Conservation (phyloP, 139 green algal species). For the Chlamydomonas incerta region DNA sequence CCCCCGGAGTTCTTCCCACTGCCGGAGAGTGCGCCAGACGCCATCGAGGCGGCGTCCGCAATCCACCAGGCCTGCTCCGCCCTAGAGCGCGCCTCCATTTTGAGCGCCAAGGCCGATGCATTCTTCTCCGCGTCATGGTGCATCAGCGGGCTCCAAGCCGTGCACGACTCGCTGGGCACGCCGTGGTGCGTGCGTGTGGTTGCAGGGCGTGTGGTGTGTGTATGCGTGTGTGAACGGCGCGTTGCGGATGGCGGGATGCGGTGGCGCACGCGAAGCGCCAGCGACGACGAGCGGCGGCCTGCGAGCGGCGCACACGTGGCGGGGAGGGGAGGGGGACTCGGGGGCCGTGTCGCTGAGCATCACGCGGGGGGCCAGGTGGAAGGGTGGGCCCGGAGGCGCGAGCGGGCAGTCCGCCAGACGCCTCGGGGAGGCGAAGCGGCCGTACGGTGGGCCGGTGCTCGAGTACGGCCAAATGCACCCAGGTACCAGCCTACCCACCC, state of each 20-base stretch:
- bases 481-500: too few relatives aligned
- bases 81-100: slow-evolving; percentile 61
- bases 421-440: too few relatives aligned
- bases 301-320: too few relatives aligned
- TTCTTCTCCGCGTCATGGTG: slow-evolving; percentile 69
- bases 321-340: background rate
- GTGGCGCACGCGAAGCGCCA: background rate
- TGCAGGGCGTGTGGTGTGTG: background rate
- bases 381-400: too few relatives aligned
- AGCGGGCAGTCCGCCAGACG: too few relatives aligned
- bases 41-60: slow-evolving; percentile 6
- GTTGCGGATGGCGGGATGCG: background rate
- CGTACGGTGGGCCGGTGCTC: too few relatives aligned
- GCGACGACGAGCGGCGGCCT: background rate
- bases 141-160: slow-evolving; percentile 63
- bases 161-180: slow-evolving; percentile 64
- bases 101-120: slow-evolving; percentile 50
- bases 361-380: too few relatives aligned
- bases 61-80: slow-evolving; percentile 50
- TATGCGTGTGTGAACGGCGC: background rate
- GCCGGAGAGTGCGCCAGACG: background rate
- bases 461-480: too few relatives aligned
- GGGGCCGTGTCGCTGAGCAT: too few relatives aligned
- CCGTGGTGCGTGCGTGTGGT: slow-evolving; percentile 63
- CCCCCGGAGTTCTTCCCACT: slow-evolving; percentile 25